Evolutionary conservation across 345 rosid genomes (phyloP).

Genomic region (Citropsis articulata): DNA sequence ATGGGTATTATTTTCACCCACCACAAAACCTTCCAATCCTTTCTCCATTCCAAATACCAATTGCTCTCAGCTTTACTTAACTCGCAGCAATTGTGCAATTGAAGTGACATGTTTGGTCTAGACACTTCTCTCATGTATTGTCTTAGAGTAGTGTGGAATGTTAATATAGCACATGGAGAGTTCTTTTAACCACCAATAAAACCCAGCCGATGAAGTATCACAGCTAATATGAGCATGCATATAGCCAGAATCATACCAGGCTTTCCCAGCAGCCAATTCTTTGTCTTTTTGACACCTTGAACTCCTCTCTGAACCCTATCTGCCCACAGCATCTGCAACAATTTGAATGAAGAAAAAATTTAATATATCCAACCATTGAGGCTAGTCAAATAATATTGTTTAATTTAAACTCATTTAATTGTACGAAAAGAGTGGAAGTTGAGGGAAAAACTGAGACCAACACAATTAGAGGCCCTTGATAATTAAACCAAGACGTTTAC

Average conservation of each 20-base stretch:
- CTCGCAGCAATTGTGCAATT: neutral
- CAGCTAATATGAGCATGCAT: conserved; percentile 74
- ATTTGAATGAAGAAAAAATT: neutral
- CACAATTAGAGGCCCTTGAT: neutral
- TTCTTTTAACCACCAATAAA: conserved; percentile 57
- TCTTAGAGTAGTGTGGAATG: neutral
- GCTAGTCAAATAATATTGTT: neutral
- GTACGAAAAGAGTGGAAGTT: neutral
- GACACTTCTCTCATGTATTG: neutral
- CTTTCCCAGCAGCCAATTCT: conserved; percentile 88
- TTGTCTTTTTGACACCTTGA: conserved; percentile 68
- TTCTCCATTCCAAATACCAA: neutral
- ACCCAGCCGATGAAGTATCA: conserved; percentile 79
- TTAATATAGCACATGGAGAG: neutral
- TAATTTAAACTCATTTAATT: neutral
- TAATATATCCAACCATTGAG: neutral
- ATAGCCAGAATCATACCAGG: conserved; percentile 80
- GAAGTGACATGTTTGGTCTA: neutral
- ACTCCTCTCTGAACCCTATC: conserved; percentile 81
- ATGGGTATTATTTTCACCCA: neutral
- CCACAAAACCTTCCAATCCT: neutral
- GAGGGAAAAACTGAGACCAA: neutral
- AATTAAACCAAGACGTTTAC: neutral
- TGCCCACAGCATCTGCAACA: conserved; percentile 86
- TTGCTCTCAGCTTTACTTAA: neutral